Percentiles rank a stretch among this genome's conserved stretches.
phyloP scores from a whole-genome alignment of 2,329 filamentous ascomycete genomes.

The Talaromyces sp. region DNA sequence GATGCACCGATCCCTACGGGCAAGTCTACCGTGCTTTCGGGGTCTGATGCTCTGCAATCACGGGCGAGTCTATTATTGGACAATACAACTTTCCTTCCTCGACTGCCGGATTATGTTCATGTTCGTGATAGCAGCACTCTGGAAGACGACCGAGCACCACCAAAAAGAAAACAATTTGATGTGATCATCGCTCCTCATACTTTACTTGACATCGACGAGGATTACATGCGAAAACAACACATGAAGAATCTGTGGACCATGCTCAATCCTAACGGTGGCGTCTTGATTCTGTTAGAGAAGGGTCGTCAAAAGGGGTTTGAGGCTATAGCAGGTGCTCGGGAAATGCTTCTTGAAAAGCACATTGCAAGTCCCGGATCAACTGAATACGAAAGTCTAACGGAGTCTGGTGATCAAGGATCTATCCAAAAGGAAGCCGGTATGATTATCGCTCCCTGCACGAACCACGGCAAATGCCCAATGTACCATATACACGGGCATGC shows the following conservation, averaged over 20 bases:
- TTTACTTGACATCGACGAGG: constrained; percentile 69
- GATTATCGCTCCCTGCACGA: constrained; percentile 70
- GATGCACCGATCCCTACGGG: constrained; percentile 48
- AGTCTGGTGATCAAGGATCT: constrained; percentile 24
- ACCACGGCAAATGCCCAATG: constrained; percentile 84
- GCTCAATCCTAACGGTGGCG: constrained; percentile 74
- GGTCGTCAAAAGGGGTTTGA: constrained; percentile 89
- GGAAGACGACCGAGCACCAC: constrained; percentile 51
- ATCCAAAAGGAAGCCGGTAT: constrained; percentile 54
- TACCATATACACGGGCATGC: constrained; percentile 66
- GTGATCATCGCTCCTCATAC: constrained; percentile 84
- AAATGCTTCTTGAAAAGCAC: constrained; percentile 70
- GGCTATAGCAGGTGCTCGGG: constrained; percentile 76
- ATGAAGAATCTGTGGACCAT: constrained; percentile 87
- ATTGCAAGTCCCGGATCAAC: constrained; percentile 57
- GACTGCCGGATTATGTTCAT: constrained; percentile 79
- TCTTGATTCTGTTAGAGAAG: constrained; percentile 85
- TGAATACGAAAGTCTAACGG: constrained; percentile 34
- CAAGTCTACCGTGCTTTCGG: constrained; percentile 75
- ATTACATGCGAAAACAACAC: constrained; percentile 69
- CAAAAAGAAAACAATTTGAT: constrained; percentile 73
- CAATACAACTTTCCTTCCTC: constrained; percentile 86
- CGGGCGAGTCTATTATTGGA: constrained; percentile 72
- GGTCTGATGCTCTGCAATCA: constrained; percentile 66
- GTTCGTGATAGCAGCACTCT: constrained; percentile 54